Evolutionary conservation across 805 yeast genomes (phyloP), one percentile per base, ranked within the genome.

Genomic region (Starmerella floricola): DNA sequence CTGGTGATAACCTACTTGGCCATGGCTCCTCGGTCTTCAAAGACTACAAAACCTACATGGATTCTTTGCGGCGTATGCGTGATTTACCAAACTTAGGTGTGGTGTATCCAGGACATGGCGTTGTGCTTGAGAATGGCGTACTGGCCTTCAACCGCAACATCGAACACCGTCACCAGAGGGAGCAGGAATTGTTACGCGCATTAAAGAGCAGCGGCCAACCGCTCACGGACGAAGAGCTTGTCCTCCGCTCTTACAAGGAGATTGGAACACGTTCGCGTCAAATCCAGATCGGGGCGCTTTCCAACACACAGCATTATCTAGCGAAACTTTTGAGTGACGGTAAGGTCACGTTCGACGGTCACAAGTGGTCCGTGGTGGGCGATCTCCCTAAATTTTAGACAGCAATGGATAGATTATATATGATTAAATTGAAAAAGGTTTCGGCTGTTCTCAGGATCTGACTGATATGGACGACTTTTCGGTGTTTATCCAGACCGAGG

Each of bases 81-180:
- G 49, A 39, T 13, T 33, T 55, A 11, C 49, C 49, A 3, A 27
- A 18, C 4, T 46, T 45, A 8, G 38, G 38, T 23, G 31, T 48
- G 17, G 55, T 62, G 24, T 59, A 59, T 36, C 67, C 67, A 2
- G 67, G 64, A 11, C 67, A 62, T 33, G 67, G 67, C 17, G 59
- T 56, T 16, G 42, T 54, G 6, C 48, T 63, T 13, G 46, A 45
- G 16, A 58, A 60, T 28, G 63, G 62, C 17, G 48, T 49, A 10
- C 52, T 38, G 12, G 58, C 52, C 36, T 54, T 62, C 45, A 34
- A 42, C 12, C 55, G 51, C 44, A 62, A 62, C 48, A 55, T 62
- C n/a, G 40, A 34, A 23, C 67, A 62, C 43, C 58, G 67, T 8
- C 47, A 42, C 34, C 48, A 50, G 32, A 61, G 67, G 4, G 64